phyloP scores from a whole-genome alignment of 108 stramenopile species.

The Schizochytrium sp. region DNA sequence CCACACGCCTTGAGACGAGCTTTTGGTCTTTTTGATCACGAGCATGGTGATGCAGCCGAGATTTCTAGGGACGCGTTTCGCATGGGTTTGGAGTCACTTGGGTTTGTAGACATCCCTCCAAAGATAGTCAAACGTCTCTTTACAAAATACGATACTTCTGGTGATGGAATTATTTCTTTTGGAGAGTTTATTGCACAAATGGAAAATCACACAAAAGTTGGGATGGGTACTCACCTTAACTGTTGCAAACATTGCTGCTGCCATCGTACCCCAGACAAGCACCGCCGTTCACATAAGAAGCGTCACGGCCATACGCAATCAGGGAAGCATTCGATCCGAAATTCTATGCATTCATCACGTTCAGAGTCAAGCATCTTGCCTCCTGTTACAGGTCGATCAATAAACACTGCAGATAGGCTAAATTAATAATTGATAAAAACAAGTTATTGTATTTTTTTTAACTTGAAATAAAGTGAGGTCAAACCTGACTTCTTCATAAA shows the following conservation, averaged over 20 bases:
- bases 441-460: not conserved
- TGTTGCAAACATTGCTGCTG: slow-evolving; percentile 43
- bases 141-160: slow-evolving; percentile 50
- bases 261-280: slow-evolving; percentile 38
- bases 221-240: not conserved
- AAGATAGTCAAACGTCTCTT: slow-evolving; percentile 29
- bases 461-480: too few species aligned
- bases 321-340: not conserved
- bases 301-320: not conserved
- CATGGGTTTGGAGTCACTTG: not conserved
- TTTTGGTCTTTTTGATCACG: slow-evolving; percentile 51
- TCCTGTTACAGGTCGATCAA: not conserved
- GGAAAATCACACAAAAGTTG: not conserved
- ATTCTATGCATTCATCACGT: not conserved
- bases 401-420: not conserved
- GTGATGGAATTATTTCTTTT: slow-evolving; percentile 42
- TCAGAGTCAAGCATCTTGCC: slow-evolving; percentile 18
- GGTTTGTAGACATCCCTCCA: not conserved
- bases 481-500: too few species aligned
- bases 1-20: slow-evolving; percentile 45
- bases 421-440: not conserved
- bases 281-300: not conserved
- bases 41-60: slow-evolving; percentile 27
- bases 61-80: slow-evolving; percentile 28
- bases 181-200: slow-evolving; percentile 11